These are phyloP conservation scores for Friedmanniomyces simplex DNA, from an alignment of 495 filamentous ascomycete species.

Conservation along the genomic window DNA sequence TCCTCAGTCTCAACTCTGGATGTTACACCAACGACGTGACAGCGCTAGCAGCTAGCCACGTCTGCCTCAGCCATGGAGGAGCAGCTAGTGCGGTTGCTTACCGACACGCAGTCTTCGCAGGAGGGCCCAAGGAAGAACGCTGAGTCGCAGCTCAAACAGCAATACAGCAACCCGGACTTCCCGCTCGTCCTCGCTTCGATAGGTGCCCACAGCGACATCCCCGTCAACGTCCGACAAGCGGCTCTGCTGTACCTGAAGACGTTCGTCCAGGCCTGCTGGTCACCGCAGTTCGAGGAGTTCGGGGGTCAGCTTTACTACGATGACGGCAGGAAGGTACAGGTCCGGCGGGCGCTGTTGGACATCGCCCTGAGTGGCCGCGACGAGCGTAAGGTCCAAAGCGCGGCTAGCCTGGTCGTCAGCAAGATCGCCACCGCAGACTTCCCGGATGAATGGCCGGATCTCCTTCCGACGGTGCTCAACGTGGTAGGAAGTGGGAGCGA, in stretches of 20 bases:
- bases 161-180: constrained; percentile 57
- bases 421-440: constrained; percentile 93
- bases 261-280: constrained; percentile 76
- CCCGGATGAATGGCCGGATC: constrained; percentile 81
- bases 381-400: constrained; percentile 74
- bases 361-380: constrained; percentile 65
- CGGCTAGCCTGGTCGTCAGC: constrained; percentile 83
- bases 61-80: constrained; percentile 55
- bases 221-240: constrained; percentile 66
- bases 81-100: constrained; percentile 67
- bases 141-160: constrained; percentile 61
- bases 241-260: constrained; percentile 69
- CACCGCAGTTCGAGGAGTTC: constrained; percentile 53
- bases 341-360: constrained; percentile 59
- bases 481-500: constrained; percentile 63
- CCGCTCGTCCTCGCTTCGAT: constrained; percentile 60
- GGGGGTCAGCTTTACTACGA: constrained; percentile 49
- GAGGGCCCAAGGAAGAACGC: constrained; percentile 66
- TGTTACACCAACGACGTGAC: not conserved
- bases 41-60: not conserved
- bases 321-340: constrained; percentile 60
- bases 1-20: not conserved
- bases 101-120: constrained; percentile 62
- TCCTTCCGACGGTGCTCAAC: constrained; percentile 70
- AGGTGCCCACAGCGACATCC: constrained; percentile 58